Percentiles rank a stretch among this genome's conserved stretches.
Evolutionary conservation across 768 basidiomycete species (phyloP).

Genomic region (Phylloporus sp.): DNA sequence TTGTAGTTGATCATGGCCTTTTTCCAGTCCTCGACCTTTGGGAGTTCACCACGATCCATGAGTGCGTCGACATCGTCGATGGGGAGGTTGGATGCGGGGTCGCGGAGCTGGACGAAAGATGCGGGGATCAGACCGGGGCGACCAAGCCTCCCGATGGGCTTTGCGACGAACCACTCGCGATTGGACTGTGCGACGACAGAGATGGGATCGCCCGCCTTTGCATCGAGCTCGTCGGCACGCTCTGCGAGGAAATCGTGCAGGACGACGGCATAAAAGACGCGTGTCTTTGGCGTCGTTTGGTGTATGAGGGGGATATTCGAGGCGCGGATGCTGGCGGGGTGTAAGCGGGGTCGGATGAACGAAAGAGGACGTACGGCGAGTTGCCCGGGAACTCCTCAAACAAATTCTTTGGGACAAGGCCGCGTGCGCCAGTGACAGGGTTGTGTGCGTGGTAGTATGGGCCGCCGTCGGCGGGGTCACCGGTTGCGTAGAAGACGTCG

Average conservation of each 20-base stretch:
- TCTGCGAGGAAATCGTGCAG: conserved; percentile 96
- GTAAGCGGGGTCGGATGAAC: background rate
- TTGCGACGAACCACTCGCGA: conserved; percentile 99
- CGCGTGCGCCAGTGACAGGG: conserved; percentile 85
- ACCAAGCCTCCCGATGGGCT: conserved; percentile 92
- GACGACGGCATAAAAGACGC: conserved; percentile 91
- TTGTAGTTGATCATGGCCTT: conserved; percentile 93
- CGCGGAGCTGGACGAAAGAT: conserved; percentile 94
- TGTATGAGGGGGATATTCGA: conserved; percentile 31
- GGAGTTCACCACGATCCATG: conserved; percentile 85
- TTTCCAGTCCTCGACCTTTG: conserved; percentile 99
- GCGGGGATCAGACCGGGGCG: conserved; percentile 97
- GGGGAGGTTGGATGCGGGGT: conserved; percentile 80
- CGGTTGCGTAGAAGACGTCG: conserved; percentile 96
- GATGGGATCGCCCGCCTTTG: conserved; percentile 89
- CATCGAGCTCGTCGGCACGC: conserved; percentile 92
- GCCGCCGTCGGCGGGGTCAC: conserved; percentile 55
- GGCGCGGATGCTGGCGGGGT: conserved; percentile 35
- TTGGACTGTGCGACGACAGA: conserved; percentile 99
- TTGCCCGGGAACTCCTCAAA: conserved; percentile 90
- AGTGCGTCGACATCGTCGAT: conserved; percentile 71
- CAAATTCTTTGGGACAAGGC: conserved; percentile 79
- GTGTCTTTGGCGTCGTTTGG: conserved; percentile 39
- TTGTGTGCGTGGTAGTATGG: conserved; percentile 94
- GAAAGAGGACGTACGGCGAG: conserved; percentile 34